A percentile compares a stretch with the other conserved stretches of the same genome.
Conservation (phyloP, 202 grass and related monocot genomes). For the Digitaria exilis region DNA sequence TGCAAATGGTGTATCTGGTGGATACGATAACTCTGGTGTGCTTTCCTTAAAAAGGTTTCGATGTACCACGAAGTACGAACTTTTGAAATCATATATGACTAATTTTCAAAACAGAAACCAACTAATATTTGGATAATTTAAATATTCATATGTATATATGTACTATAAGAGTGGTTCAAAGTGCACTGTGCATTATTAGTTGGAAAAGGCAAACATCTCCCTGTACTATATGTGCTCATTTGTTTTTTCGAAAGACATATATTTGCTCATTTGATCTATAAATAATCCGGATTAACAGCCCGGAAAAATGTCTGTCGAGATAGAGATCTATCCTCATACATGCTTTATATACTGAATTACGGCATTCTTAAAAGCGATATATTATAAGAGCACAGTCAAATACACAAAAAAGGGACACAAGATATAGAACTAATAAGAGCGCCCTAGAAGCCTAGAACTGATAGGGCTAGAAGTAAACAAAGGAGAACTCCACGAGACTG, state of each 20-base stretch:
- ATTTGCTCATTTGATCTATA: conserved; percentile 9
- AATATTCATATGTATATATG: not conserved
- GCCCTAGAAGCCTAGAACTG: too few relatives aligned
- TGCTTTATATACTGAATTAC: not conserved
- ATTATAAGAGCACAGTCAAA: not conserved
- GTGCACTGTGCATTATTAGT: not conserved
- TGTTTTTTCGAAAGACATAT: too few relatives aligned
- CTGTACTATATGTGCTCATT: conserved; percentile 1
- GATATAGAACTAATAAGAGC: too few relatives aligned
- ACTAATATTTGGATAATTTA: not conserved
- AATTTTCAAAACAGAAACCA: not conserved
- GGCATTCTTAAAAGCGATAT: not conserved
- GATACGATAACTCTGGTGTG: not conserved
- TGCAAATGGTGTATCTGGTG: conserved; percentile 1
- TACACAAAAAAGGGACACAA: too few relatives aligned
- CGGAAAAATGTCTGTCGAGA: not conserved
- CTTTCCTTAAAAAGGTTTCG: not conserved
- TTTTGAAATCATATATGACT: not conserved
- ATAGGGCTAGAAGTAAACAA: too few relatives aligned
- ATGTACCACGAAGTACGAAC: not conserved
- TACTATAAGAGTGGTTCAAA: conserved; percentile 14
- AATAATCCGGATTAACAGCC: not conserved
- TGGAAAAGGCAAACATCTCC: not conserved
- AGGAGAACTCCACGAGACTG: not conserved
- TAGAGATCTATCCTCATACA: not conserved